Evolutionary conservation across 2,329 filamentous ascomycete genomes (phyloP).

Genomic region (Xylariaceae sp.): DNA sequence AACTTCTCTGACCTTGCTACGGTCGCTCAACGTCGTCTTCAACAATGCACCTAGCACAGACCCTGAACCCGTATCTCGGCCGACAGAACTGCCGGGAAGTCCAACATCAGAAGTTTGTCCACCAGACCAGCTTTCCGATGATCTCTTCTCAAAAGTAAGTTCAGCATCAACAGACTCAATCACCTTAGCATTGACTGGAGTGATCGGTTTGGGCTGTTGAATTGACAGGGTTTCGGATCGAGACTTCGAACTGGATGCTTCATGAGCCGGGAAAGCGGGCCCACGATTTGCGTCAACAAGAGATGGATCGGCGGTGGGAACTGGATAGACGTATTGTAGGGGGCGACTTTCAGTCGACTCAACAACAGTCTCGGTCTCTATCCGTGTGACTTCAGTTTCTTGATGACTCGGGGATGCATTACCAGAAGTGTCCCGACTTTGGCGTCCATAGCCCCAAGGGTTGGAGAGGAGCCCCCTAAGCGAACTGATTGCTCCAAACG

Average conservation of each 20-base stretch:
- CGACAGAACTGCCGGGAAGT: slow-evolving; percentile 45
- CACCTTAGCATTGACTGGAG: slow-evolving; percentile 64
- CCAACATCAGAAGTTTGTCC: slow-evolving; percentile 44
- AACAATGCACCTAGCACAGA: slow-evolving; percentile 48
- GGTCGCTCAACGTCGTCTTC: slow-evolving; percentile 34
- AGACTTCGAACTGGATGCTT: slow-evolving; percentile 37
- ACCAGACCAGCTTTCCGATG: slow-evolving; percentile 35
- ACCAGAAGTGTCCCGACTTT: slow-evolving; percentile 27
- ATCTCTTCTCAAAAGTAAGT: slow-evolving; percentile 32
- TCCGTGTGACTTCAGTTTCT: slow-evolving; percentile 29
- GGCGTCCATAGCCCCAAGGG: slow-evolving; percentile 51
- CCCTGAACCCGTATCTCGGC: slow-evolving; percentile 42
- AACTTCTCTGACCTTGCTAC: slow-evolving; percentile 29
- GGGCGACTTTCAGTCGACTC: slow-evolving; percentile 34
- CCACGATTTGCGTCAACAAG: slow-evolving; percentile 54
- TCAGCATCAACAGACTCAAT: slow-evolving; percentile 50
- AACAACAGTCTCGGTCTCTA: slow-evolving; percentile 31
- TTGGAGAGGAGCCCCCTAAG: slow-evolving; percentile 50
- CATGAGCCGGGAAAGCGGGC: slow-evolving; percentile 42
- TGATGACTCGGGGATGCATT: slow-evolving; percentile 34
- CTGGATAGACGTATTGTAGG: slow-evolving; percentile 61
- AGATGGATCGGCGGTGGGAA: slow-evolving; percentile 60
- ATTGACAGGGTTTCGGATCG: slow-evolving; percentile 61
- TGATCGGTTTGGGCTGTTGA: slow-evolving; percentile 79
- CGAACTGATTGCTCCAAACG: slow-evolving; percentile 59